Conservation (phyloP, 768 basidiomycete species). For the Boletus reticuloceps region DNA sequence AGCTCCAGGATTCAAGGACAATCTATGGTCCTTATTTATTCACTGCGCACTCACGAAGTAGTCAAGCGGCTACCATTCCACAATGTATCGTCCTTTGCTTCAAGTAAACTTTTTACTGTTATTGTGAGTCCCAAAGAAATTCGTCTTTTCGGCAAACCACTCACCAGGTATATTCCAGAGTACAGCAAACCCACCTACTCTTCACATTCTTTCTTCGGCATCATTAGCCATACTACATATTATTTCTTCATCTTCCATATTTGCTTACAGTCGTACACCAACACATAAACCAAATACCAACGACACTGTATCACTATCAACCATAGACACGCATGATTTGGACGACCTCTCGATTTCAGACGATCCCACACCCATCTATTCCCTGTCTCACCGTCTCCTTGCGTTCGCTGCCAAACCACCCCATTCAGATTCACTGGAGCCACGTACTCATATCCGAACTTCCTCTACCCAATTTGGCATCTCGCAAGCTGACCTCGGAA, state of each 20-base stretch:
- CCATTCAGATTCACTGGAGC: slow-evolving; percentile 22
- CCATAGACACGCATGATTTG: slow-evolving; percentile 21
- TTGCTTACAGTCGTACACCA: slow-evolving; percentile 10
- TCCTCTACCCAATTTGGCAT: slow-evolving; percentile 29
- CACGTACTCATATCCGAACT: slow-evolving; percentile 22
- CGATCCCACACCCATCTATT: slow-evolving; percentile 45
- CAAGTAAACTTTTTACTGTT: slow-evolving; percentile 9
- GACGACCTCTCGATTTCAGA: slow-evolving; percentile 14
- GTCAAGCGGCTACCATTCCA: slow-evolving; percentile 7
- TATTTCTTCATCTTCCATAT: slow-evolving; percentile 38
- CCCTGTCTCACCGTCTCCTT: slow-evolving; percentile 62
- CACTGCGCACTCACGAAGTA: no score
- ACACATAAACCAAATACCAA: slow-evolving; percentile 33
- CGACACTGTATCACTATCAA: slow-evolving; percentile 40
- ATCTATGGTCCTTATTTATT: no score
- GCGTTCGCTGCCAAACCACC: slow-evolving; percentile 50
- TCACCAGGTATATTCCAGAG: slow-evolving; percentile 38
- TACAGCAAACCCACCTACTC: slow-evolving; percentile 36
- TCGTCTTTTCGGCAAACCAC: neutral
- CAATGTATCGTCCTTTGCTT: slow-evolving; percentile 20
- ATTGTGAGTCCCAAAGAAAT: slow-evolving; percentile 31
- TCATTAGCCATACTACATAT: slow-evolving; percentile 41
- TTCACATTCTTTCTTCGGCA: slow-evolving; percentile 55
- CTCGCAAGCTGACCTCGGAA: slow-evolving; percentile 50
- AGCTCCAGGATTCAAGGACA: no score